Percentiles rank a stretch among this genome's conserved stretches.
Evolutionary conservation across 768 basidiomycete species (phyloP).

Genomic region (Paxillus ammoniavirescens): DNA sequence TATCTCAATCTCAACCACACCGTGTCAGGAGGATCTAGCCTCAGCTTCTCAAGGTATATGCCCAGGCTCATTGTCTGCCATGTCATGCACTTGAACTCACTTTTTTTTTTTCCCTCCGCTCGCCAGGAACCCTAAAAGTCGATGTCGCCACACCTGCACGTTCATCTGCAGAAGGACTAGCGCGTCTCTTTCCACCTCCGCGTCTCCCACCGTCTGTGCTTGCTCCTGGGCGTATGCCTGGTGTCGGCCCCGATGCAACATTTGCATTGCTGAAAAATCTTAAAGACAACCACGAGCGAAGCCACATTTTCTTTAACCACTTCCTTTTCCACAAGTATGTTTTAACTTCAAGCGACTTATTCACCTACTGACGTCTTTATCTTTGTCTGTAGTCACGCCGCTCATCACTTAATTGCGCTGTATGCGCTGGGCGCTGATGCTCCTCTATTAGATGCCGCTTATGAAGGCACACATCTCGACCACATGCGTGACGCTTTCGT

Average conservation of each 20-base stretch:
- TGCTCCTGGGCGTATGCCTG: constrained; percentile 36
- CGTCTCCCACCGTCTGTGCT: constrained; percentile 28
- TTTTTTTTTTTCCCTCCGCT: no score
- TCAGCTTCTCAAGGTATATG: no score
- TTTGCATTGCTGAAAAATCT: constrained; percentile 39
- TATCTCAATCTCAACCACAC: no score
- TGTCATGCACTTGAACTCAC: no score
- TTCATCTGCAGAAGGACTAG: constrained; percentile 11
- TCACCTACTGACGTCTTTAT: constrained; percentile 16
- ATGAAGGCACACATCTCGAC: constrained; percentile 35
- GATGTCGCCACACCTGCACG: constrained; percentile 1
- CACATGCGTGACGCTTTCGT: constrained; percentile 38
- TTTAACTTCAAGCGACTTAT: background rate
- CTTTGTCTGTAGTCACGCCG: constrained; percentile 45
- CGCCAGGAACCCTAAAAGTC: background rate
- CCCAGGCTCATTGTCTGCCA: no score
- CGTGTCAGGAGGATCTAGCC: no score
- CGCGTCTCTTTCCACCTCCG: constrained; percentile 26
- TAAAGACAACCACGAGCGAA: constrained; percentile 50
- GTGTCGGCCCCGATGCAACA: constrained; percentile 37
- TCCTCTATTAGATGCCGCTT: constrained; percentile 41
- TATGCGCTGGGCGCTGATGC: constrained; percentile 58
- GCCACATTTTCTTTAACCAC: constrained; percentile 54
- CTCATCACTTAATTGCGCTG: constrained; percentile 57
- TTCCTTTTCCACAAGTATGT: constrained; percentile 33